Evolutionary conservation across 2,329 filamentous ascomycete species (phyloP), one percentile per base, ranked within the genome.

Genomic region (Calonectria fujianensis): DNA sequence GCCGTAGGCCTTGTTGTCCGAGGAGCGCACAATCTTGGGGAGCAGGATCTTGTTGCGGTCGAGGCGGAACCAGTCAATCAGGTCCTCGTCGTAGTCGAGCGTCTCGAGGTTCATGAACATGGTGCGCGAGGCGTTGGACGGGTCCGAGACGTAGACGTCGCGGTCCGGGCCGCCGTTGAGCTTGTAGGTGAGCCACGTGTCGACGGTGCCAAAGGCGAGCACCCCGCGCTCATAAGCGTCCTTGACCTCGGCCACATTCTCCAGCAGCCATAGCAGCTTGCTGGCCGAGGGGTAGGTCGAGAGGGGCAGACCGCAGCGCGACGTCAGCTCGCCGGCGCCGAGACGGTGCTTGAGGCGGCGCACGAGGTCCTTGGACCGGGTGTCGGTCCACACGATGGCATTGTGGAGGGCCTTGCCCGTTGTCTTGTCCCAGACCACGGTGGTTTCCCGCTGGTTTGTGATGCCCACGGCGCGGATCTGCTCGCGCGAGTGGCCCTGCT

Each of bases 91-190:
- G 83, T 96, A 97, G 79, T 95, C 85, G 57, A 95, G 88, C 1
- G 91, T 94, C 80, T 94, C 89, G 39, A 96, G 89, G 84, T 96
- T 95, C 92, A 96, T 95, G 85, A 97, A 96, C 94, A 96, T 96
- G 54, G 95, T 96, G 32, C 70, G 48, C 50, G 69, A 95, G n/a
- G 95, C 94, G 83, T 97, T 97, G 73, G 94, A 94, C 8, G 93
- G 91, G 81, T 97, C 95, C 1, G 94, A 95, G 73, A 96, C 94
- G 82, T 93, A 91, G 69, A 94, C 84, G 71, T 93, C 90, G 70
- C 89, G 91, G 73, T 90, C 89, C 50, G 87, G 89, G 24, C 93
- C 93, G 73, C 94, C 94, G 80, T 96, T 94, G 65, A 96, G 89
- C 84, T 95, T 94, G 86, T 94, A 96, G 37, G 95, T 88, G 75